These are phyloP conservation scores for Entomortierella parvispora DNA, from an alignment of 192 early-diverging fungal genomes.

Conservation along the genomic window DNA sequence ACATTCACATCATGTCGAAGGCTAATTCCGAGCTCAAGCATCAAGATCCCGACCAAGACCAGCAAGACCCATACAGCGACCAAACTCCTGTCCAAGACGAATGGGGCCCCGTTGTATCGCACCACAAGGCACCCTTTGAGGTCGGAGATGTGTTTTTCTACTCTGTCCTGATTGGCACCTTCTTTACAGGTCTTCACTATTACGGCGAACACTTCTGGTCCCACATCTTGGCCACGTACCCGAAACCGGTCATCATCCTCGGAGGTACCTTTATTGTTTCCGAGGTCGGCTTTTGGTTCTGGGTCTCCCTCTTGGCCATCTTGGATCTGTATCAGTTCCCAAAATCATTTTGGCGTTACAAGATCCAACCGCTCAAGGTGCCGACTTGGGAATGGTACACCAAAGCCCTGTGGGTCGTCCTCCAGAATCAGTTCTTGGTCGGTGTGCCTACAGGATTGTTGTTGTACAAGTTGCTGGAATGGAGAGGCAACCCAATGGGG, in stretches of 20 bases:
- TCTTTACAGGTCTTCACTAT: conserved; percentile 35
- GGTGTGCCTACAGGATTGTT: conserved; percentile 75
- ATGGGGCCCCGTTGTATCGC: conserved; percentile 29
- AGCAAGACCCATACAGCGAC: neutral
- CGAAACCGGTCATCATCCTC: conserved; percentile 36
- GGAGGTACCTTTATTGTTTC: conserved; percentile 38
- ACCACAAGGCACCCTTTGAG: conserved; percentile 37
- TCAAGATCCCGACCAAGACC: conserved; percentile 8
- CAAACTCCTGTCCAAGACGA: conserved; percentile 32
- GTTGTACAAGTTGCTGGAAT: conserved; percentile 68
- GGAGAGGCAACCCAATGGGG: conserved; percentile 72
- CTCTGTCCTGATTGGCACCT: conserved; percentile 23
- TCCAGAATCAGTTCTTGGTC: conserved; percentile 71
- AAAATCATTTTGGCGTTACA: conserved; percentile 68
- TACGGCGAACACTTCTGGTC: conserved; percentile 45
- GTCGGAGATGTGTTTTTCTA: conserved; percentile 49
- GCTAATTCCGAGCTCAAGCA: conserved; percentile 10
- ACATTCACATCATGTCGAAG: conserved; percentile 7
- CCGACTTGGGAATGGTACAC: conserved; percentile 64
- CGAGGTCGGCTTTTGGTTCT: conserved; percentile 47
- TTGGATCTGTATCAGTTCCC: conserved; percentile 48
- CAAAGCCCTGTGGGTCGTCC: conserved; percentile 66
- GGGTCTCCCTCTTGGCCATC: conserved; percentile 33
- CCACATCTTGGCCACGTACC: conserved; percentile 33
- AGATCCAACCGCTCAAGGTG: conserved; percentile 73